Base-by-base conservation (phyloP, 441 rosid species). In the Gossypium trilobum region DNA sequence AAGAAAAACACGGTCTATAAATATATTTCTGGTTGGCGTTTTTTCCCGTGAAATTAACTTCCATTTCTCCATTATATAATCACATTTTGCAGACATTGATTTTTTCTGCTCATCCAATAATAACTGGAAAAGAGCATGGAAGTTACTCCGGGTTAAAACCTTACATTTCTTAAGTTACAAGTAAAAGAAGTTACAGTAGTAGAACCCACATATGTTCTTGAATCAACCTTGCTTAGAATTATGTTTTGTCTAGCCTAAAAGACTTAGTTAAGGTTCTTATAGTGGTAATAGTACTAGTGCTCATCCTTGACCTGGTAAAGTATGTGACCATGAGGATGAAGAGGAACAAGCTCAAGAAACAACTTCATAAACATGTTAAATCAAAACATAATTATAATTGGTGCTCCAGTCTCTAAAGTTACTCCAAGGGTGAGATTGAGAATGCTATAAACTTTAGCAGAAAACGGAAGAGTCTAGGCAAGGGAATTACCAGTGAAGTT, bases 401-500 rank as follows among this genome's bases (percentile, higher is more conserved):
- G 0, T 85, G 85, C 78, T 83, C 90, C 0, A 77, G 89, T 33
- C 85, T 87, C 48, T 87, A 89, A 44, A 70, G 85, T 58, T 89
- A 85, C 80, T 82, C 90, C 63, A 85, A 75, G 83, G 80, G 78
- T 3, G 89, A 87, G 79, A 85, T 89, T 20, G 85, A 87, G 61
- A 86, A 79, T 25, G 87, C 93, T 4, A 83, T 89, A 16, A 82
- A 78, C 42, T 76, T 39, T 44, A 19, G 72, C 11, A 55, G 58
- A 0, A 85, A 78, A 7, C 75, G 31, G 51, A 76, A 60, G 70
- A 68, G 82, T 78, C 74, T 89, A 0, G 90, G 93, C 5, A 58
- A 81, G 74, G 91, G 90, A 8, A 87, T 89, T 27, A 91, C 90
- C 0, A 87, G 89, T 5, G 74, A 74, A 31, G 91, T 87, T 54